Percentiles rank a stretch among this genome's conserved stretches.
These are phyloP conservation scores for Cryphonectria parasitica DNA, from an alignment of 2,329 filamentous ascomycete genomes.

Conservation along the genomic window DNA sequence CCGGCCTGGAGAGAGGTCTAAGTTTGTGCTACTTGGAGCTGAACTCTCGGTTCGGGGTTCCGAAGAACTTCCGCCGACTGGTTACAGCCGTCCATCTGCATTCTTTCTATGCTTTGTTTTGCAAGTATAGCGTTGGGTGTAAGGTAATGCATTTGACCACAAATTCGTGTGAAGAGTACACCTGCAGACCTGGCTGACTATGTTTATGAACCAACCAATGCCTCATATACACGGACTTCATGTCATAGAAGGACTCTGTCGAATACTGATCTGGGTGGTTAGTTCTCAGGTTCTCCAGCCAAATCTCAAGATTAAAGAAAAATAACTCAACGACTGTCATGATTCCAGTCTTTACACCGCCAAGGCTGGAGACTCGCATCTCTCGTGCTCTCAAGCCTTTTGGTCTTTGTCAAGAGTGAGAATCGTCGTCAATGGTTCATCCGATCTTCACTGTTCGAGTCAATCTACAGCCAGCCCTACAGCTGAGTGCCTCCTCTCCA, in stretches of 20 bases:
- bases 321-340: background rate
- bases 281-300: background rate
- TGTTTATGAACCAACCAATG: no score
- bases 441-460: background rate
- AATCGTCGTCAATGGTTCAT: constrained; percentile 3
- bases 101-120: background rate
- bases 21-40: background rate
- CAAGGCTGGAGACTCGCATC: background rate
- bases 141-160: background rate
- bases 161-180: background rate
- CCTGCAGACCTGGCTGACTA: background rate
- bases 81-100: background rate
- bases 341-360: background rate
- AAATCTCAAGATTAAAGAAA: background rate
- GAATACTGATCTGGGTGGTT: no score
- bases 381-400: background rate
- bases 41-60: background rate
- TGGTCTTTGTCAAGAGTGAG: background rate
- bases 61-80: background rate
- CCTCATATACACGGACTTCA: background rate
- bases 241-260: no score
- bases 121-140: background rate
- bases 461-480: background rate
- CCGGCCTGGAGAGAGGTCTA: background rate
- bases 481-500: background rate